Conservation (phyloP, 257 asterid genomes). For the Thymus quinquecostatus region DNA sequence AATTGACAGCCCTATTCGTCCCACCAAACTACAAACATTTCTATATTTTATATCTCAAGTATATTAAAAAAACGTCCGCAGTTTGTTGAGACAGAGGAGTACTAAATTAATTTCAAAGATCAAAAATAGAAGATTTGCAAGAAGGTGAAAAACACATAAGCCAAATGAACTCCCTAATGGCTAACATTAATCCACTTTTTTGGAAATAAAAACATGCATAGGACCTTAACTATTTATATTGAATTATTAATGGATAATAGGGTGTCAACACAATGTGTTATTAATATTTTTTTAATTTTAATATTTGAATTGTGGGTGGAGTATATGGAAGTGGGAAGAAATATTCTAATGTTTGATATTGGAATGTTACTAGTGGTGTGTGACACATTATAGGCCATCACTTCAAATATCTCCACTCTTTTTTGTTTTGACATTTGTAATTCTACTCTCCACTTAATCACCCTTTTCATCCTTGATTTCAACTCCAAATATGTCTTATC, state of each 20-base stretch:
- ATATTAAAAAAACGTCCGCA: too few species aligned
- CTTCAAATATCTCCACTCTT: slow-evolving; percentile 33
- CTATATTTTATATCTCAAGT: too few species aligned
- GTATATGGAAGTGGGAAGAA: slow-evolving; percentile 20
- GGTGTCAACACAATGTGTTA: not conserved
- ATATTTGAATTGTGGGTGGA: slow-evolving; percentile 27
- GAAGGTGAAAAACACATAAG: not conserved
- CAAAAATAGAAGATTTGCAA: not conserved
- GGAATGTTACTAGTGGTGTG: slow-evolving; percentile 28
- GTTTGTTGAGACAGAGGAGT: too few species aligned
- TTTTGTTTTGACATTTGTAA: slow-evolving; percentile 13
- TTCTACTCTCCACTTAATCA: slow-evolving; percentile 18
- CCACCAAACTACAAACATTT: too few species aligned
- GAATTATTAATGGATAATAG: not conserved
- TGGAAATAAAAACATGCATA: slow-evolving; percentile 5
- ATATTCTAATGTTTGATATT: slow-evolving; percentile 20
- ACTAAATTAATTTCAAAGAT: not conserved
- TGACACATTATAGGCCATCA: slow-evolving; percentile 35
- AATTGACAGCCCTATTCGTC: too few species aligned
- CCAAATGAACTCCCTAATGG: not conserved
- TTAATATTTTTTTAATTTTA: not conserved
- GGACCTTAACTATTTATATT: not conserved
- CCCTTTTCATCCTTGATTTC: not conserved
- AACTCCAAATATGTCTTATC: slow-evolving; percentile 13
- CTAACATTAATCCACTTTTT: slow-evolving; percentile 18